These are phyloP conservation scores for Macadamia integrifolia DNA, from an alignment of 164 flowering plant genomes.

Conservation along the genomic window DNA sequence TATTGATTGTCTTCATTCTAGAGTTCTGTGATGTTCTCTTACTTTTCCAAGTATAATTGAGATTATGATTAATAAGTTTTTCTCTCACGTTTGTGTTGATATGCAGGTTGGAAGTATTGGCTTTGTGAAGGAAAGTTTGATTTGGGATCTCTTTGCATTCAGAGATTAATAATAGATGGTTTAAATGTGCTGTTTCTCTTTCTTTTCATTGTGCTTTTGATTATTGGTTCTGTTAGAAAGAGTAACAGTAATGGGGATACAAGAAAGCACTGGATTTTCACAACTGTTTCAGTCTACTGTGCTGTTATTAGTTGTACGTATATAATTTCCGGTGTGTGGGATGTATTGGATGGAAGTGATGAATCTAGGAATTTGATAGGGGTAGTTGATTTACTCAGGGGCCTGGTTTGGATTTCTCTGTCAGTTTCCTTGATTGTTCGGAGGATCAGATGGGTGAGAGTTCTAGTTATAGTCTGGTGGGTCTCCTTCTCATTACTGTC, in stretches of 20 bases:
- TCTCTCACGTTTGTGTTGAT: conserved; percentile 3
- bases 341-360: conserved; percentile 12
- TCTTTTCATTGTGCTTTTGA: conserved; percentile 31
- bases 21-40: neutral
- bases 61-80: neutral
- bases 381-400: conserved; percentile 31
- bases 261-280: conserved; percentile 27
- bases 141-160: conserved; percentile 33
- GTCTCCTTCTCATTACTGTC: conserved; percentile 37
- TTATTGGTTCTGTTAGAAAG: conserved; percentile 21
- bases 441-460: conserved; percentile 27
- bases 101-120: conserved; percentile 35
- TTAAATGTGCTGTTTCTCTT: conserved; percentile 39
- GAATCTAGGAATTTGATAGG: conserved; percentile 15
- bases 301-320: conserved; percentile 33
- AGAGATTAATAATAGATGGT: conserved; percentile 35
- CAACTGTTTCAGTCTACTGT: conserved; percentile 40
- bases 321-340: conserved; percentile 27
- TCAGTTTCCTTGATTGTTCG: conserved; percentile 36
- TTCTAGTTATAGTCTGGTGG: conserved; percentile 56
- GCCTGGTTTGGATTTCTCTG: conserved; percentile 51
- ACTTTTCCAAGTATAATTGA: neutral
- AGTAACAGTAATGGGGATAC: neutral
- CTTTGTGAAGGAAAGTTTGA: conserved; percentile 35
- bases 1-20: neutral